Evolutionary conservation across 371 early-diverging fungal species (phyloP).

Genomic region (Mortierella sp.): DNA sequence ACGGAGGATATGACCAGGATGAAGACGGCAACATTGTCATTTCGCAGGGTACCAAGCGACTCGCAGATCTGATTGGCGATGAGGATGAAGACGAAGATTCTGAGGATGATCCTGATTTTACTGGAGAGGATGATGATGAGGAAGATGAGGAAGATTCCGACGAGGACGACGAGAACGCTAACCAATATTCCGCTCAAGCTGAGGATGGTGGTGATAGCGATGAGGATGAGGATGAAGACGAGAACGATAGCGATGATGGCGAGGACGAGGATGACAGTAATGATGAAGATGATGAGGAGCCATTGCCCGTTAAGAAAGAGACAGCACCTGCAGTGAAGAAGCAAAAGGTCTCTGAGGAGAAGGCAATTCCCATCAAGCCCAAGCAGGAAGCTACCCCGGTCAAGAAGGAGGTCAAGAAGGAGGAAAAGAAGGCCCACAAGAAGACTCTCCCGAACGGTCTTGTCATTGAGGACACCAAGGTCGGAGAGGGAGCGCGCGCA

Average conservation of each 20-base stretch:
- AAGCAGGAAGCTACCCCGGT: slow-evolving; percentile 36
- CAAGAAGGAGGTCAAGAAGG: slow-evolving; percentile 33
- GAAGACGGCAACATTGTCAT: slow-evolving; percentile 48
- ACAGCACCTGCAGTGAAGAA: slow-evolving; percentile 37
- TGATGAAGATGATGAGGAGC: slow-evolving; percentile 54
- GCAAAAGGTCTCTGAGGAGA: slow-evolving; percentile 27
- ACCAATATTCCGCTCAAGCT: slow-evolving; percentile 8
- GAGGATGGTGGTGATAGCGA: slow-evolving; percentile 27
- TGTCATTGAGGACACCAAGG: slow-evolving; percentile 82
- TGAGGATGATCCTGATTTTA: slow-evolving; percentile 61
- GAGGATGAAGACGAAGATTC: slow-evolving; percentile 65
- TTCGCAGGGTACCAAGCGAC: slow-evolving; percentile 38
- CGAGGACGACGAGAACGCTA: neutral
- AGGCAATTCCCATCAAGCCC: slow-evolving; percentile 52
- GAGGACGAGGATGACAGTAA: slow-evolving; percentile 22
- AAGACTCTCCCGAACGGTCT: slow-evolving; percentile 81
- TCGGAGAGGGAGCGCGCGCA: slow-evolving; percentile 82
- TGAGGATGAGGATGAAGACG: slow-evolving; percentile 19
- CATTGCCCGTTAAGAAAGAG: slow-evolving; percentile 61
- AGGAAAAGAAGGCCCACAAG: slow-evolving; percentile 37
- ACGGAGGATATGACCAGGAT: slow-evolving; percentile 48
- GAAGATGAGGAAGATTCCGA: slow-evolving; percentile 37
- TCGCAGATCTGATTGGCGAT: slow-evolving; percentile 41
- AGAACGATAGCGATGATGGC: slow-evolving; percentile 14
- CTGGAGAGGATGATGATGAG: slow-evolving; percentile 66